Percentiles rank a stretch among this genome's conserved stretches.
These are phyloP conservation scores for Botrytis pseudocinerea DNA, from an alignment of 2,329 filamentous ascomycete species.

Conservation along the genomic window DNA sequence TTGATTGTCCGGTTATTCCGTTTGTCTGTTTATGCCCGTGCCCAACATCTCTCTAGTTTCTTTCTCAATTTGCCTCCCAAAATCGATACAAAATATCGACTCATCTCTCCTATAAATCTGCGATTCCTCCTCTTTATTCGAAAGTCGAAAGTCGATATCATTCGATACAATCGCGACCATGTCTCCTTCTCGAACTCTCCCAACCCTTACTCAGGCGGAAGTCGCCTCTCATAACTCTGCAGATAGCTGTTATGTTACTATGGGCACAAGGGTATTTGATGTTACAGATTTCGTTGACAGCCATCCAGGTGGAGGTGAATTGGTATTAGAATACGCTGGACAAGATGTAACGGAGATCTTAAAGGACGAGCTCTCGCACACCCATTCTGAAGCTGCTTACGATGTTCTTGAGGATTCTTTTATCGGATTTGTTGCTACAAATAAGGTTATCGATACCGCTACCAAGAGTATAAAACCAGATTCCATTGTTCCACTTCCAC, in stretches of 20 bases:
- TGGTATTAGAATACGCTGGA: conserved; percentile 87
- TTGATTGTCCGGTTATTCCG: conserved; percentile 7
- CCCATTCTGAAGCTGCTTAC: conserved; percentile 90
- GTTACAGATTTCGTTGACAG: conserved; percentile 87
- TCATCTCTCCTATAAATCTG: not conserved
- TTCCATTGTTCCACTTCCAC: conserved; percentile 54
- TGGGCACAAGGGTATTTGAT: conserved; percentile 91
- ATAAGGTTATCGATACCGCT: conserved; percentile 44
- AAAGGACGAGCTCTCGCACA: conserved; percentile 78
- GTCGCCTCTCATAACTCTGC: conserved; percentile 76
- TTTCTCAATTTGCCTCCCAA: conserved; percentile 16
- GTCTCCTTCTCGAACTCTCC: conserved; percentile 81
- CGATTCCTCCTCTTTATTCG: not conserved
- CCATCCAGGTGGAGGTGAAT: conserved; percentile 85
- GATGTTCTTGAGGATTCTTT: conserved; percentile 88
- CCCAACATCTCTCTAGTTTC: not conserved
- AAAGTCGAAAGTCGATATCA: not conserved
- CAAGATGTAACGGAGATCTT: conserved; percentile 83
- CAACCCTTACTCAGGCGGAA: conserved; percentile 78
- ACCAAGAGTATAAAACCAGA: conserved; percentile 42
- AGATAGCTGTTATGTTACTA: conserved; percentile 89
- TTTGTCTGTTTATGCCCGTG: conserved; percentile 1
- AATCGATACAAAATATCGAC: not conserved
- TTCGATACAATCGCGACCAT: conserved; percentile 34
- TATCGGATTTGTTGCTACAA: conserved; percentile 73